A percentile compares a stretch with the other conserved stretches of the same genome.
These are phyloP conservation scores for Ophiostoma himal-ulmi DNA, from an alignment of 2,329 filamentous ascomycete genomes.

Conservation along the genomic window DNA sequence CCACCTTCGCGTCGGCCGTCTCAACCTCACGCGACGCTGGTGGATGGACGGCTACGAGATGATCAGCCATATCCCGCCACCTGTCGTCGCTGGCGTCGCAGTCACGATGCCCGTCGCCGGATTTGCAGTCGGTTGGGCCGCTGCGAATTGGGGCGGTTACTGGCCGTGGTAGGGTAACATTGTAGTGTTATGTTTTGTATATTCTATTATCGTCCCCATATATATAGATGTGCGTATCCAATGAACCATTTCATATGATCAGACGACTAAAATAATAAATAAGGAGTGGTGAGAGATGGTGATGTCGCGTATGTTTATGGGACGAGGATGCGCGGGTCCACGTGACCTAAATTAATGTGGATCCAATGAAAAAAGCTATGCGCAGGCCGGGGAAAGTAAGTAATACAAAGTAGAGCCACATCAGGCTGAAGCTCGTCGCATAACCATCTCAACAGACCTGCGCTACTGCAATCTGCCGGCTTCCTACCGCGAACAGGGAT, in stretches of 20 bases:
- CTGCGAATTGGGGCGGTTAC: constrained; percentile 16
- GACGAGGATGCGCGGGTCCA: background rate
- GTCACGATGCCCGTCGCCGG: constrained; percentile 21
- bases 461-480: background rate
- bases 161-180: constrained; percentile 6
- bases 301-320: background rate
- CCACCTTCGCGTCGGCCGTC: constrained; percentile 22
- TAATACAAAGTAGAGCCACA: background rate
- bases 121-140: constrained; percentile 21
- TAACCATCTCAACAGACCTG: background rate
- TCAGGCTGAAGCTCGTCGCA: constrained; percentile 13
- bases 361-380: constrained; percentile 6
- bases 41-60: constrained; percentile 25
- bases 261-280: no score
- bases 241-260: no score
- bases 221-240: no score
- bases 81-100: constrained; percentile 17
- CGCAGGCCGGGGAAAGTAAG: background rate
- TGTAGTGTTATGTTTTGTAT: background rate
- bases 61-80: constrained; percentile 21
- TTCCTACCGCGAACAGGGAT: background rate
- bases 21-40: constrained; percentile 25
- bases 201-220: background rate
- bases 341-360: background rate
- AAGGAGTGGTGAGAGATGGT: no score